These are phyloP conservation scores for Remersonia thermophila DNA, from an alignment of 2,329 filamentous ascomycete genomes.

Conservation along the genomic window DNA sequence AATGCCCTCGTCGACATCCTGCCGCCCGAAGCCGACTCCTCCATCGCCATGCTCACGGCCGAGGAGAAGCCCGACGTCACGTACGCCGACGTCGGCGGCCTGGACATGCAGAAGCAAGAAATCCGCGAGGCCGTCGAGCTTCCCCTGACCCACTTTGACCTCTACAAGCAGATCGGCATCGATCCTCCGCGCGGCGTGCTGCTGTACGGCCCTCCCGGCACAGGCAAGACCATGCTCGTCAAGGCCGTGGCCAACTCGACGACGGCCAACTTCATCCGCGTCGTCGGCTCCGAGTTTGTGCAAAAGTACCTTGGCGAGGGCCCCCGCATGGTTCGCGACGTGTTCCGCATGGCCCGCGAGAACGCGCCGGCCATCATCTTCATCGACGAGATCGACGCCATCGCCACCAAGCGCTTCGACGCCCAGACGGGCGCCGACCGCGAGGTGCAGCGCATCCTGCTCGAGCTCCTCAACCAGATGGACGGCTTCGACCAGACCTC, in stretches of 20 bases:
- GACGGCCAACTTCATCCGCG: conserved; percentile 94
- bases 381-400: conserved; percentile 98
- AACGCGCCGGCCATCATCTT: conserved; percentile 98
- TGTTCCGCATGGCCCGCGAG: conserved; percentile 97
- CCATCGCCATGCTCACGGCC: conserved; percentile 91
- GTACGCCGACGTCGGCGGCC: conserved; percentile 91
- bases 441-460: conserved; percentile 95
- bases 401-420: conserved; percentile 98
- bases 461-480: conserved; percentile 98
- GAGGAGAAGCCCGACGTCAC: conserved; percentile 98
- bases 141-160: conserved; percentile 91
- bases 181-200: conserved; percentile 94
- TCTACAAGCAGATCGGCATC: conserved; percentile 98
- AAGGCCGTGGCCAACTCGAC: conserved; percentile 98
- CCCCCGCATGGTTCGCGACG: conserved; percentile 95
- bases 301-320: conserved; percentile 98
- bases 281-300: conserved; percentile 96
- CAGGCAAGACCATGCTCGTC: conserved; percentile 93
- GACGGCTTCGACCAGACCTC: conserved; percentile 98
- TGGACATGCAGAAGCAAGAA: conserved; percentile 99
- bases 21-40: conserved; percentile 96
- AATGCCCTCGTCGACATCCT: conserved; percentile 98
- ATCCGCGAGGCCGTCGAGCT: conserved; percentile 96
- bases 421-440: conserved; percentile 95
- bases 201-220: conserved; percentile 90